Percentiles rank a stretch among this genome's conserved stretches.
phyloP scores from a whole-genome alignment of 2,329 filamentous ascomycete species.

The Apiospora arundinis region DNA sequence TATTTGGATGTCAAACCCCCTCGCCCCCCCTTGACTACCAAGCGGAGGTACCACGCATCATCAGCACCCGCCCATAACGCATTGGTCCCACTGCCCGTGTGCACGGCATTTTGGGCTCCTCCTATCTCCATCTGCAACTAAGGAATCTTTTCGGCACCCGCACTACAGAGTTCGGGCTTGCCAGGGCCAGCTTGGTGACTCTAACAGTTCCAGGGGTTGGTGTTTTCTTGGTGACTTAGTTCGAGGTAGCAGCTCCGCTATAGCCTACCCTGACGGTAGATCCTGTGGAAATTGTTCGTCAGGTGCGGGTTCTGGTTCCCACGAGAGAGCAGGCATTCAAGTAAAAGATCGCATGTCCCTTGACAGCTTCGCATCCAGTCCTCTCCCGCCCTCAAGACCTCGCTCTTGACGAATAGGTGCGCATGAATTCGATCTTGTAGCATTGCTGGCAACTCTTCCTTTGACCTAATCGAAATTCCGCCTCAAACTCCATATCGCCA shows the following conservation, averaged over 20 bases:
- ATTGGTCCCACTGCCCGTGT: conserved; percentile 10
- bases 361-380: background rate
- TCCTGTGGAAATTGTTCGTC: conserved; percentile 17
- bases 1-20: conserved; percentile 6
- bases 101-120: conserved; percentile 10
- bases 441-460: background rate
- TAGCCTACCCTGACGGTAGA: conserved; percentile 16
- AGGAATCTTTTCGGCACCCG: background rate
- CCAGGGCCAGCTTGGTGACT: conserved; percentile 2
- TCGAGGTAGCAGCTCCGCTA: conserved; percentile 11
- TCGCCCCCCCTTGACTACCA: background rate
- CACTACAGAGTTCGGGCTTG: conserved; percentile 1
- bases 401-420: background rate
- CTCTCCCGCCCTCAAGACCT: background rate
- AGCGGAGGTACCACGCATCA: conserved; percentile 8
- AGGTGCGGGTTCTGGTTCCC: conserved; percentile 4
- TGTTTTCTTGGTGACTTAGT: background rate
- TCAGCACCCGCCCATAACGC: conserved; percentile 12
- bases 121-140: conserved; percentile 8
- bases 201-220: conserved; percentile 12
- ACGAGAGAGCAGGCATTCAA: conserved; percentile 9
- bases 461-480: background rate
- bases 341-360: background rate
- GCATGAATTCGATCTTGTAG: conserved; percentile 1
- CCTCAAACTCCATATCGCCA: background rate